phyloP scores from a whole-genome alignment of 2,329 filamentous ascomycete species.

The Periconia sp. region DNA sequence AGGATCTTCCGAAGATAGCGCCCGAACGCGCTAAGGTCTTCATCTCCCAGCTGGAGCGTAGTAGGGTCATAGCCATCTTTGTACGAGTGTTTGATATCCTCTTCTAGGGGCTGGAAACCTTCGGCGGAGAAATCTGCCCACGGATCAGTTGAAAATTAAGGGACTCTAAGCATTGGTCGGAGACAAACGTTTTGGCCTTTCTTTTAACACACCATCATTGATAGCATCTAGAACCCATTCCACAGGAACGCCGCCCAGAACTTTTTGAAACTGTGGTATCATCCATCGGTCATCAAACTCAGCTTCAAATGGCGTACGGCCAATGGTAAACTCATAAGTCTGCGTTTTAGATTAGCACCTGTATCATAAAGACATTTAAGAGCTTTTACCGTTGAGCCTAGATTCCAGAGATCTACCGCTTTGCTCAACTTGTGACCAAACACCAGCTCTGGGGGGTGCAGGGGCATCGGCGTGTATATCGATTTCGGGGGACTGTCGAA shows the following conservation, averaged over 20 bases:
- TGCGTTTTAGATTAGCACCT: not conserved
- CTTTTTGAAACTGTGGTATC: not conserved
- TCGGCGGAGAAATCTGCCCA: not conserved
- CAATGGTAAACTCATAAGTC: not conserved
- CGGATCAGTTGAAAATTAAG: not conserved
- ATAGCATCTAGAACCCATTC: slow-evolving; percentile 2
- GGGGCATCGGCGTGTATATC: not conserved
- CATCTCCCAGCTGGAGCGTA: not conserved
- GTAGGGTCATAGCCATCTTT: not conserved
- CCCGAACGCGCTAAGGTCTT: not conserved
- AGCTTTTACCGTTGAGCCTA: not conserved
- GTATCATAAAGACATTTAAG: not conserved
- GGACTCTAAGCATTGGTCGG: not conserved
- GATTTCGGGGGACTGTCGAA: not conserved
- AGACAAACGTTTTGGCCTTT: not conserved
- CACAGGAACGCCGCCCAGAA: not conserved
- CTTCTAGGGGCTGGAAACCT: not conserved
- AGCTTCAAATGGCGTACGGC: not conserved
- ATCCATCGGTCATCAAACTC: not conserved
- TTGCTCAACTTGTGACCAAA: not conserved
- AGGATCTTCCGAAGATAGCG: not conserved
- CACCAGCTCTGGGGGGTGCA: slow-evolving; percentile 1
- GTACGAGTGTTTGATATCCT: not conserved
- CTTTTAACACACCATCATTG: not conserved
- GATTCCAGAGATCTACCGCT: slow-evolving; percentile 4